Evolutionary conservation across 1,284 basidiomycete genomes (phyloP), one percentile per base, ranked within the genome.

Genomic region (Chalciporus sp.): DNA sequence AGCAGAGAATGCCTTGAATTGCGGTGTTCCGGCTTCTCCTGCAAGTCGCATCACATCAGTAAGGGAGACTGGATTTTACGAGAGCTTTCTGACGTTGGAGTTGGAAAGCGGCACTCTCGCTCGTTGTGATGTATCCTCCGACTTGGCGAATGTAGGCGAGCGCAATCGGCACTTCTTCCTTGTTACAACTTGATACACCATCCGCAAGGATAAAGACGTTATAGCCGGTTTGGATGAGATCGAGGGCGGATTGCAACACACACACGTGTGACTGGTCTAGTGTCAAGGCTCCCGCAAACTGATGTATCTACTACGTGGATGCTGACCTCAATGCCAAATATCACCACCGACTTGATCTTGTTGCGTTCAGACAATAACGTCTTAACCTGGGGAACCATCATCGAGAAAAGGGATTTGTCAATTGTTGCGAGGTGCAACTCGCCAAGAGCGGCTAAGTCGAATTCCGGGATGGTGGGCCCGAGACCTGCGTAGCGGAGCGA

Each of bases 271-370:
- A 82, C 89, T 92, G 65, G n/a, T 48, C 19, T 40, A 52, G 51
- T 41, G 46, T 58, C 39, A 59, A 56, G 37, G 47, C n/a, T 33
- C 47, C n/a, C 43, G 47, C 20, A 14, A 35, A 14, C 6, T 14
- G 31, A 1, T 23, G 23, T n/a, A n/a, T n/a, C 23, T 23, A 27
- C 3, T 14, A 26, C 9, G 39, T 27, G 7, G 53, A 9, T 11
- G 58, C 78, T 37, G 53, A 88, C 90, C 76, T 95, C 93, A 55
- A 95, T 94, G 28, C 94, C 94, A 62, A 94, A 85, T 5, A 97
- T 72, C 26, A 95, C 84, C 46, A 93, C 76, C 17, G 80, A 81
- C 49, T 80, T 76, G 55, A 87, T 71, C 23, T 76, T 66, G 20
- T 74, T 72, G 35, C 76, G 78, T n/a, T 75, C 65, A 28, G 72